Evolutionary conservation across 177 flowering plant genomes (phyloP).

Genomic region (Vitis hybrid): DNA sequence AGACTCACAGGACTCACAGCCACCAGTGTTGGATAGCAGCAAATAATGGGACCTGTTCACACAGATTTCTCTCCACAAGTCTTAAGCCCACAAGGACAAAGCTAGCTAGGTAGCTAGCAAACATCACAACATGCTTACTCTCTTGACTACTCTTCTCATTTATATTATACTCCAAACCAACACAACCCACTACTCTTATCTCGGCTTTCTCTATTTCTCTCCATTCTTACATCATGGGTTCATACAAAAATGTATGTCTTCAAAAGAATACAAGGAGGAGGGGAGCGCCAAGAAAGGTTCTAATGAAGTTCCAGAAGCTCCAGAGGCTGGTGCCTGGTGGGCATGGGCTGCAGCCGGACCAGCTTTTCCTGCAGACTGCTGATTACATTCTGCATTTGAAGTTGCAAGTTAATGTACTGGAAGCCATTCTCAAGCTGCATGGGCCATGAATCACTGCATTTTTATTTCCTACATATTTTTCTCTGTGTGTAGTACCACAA

Average conservation of each 20-base stretch:
- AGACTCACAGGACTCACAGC: too few species aligned
- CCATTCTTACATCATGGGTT: not conserved
- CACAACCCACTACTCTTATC: not conserved
- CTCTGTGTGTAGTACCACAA: not conserved
- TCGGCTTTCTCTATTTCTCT: not conserved
- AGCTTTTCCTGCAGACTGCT: conserved; percentile 12
- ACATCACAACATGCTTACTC: not conserved
- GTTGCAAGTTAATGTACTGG: conserved; percentile 6
- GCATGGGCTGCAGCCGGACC: not conserved
- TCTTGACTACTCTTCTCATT: not conserved
- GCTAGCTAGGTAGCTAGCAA: not conserved
- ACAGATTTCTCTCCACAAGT: not conserved
- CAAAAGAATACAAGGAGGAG: not conserved
- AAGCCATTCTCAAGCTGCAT: conserved; percentile 10
- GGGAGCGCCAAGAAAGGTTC: not conserved
- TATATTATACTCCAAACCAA: not conserved
- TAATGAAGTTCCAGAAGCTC: conserved; percentile 11
- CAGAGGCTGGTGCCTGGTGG: conserved; percentile 13
- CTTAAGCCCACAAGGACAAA: not conserved
- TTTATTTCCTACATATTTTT: not conserved
- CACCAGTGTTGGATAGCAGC: too few species aligned
- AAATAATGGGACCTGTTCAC: not conserved
- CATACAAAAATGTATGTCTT: not conserved
- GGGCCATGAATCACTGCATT: not conserved
- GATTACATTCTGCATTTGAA: conserved; percentile 14